These are phyloP conservation scores for Zoysia japonica DNA, from an alignment of 176 grass and related monocot genomes.

Conservation along the genomic window DNA sequence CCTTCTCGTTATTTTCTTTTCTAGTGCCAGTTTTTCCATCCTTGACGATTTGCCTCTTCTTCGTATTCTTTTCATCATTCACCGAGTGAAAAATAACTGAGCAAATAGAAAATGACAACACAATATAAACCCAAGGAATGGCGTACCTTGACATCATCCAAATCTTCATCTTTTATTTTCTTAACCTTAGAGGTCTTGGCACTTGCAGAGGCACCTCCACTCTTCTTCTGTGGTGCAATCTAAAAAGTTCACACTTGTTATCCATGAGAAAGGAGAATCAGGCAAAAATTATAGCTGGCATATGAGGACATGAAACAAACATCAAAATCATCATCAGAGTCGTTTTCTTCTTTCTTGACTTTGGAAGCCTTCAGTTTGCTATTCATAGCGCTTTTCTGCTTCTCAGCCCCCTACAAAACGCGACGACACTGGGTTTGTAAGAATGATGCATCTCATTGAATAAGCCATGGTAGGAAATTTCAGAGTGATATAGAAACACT, in stretches of 20 bases:
- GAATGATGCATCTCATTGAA: neutral
- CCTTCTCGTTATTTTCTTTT: slow-evolving; percentile 37
- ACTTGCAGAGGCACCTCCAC: slow-evolving; percentile 1
- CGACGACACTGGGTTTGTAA: neutral
- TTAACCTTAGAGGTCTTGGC: slow-evolving; percentile 42
- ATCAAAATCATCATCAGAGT: slow-evolving; percentile 34
- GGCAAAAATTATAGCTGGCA: slow-evolving; percentile 15
- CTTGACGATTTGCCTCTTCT: slow-evolving; percentile 40
- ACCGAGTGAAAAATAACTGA: slow-evolving; percentile 32
- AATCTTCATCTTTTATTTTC: slow-evolving; percentile 53
- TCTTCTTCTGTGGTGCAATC: slow-evolving; percentile 38
- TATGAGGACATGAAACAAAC: slow-evolving; percentile 14
- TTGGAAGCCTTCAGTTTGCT: slow-evolving; percentile 50
- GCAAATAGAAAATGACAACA: slow-evolving; percentile 14
- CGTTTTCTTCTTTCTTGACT: slow-evolving; percentile 46
- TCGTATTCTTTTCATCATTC: slow-evolving; percentile 53
- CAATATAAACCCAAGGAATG: slow-evolving; percentile 12
- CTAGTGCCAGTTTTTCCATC: slow-evolving; percentile 11
- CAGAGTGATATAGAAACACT: neutral
- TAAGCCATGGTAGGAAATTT: neutral
- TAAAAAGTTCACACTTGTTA: slow-evolving; percentile 31
- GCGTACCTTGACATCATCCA: slow-evolving; percentile 48
- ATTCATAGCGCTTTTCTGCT: slow-evolving; percentile 30
- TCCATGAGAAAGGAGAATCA: neutral
- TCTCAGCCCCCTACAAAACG: slow-evolving; percentile 41